These are phyloP conservation scores for Litsea cubeba DNA, from an alignment of 164 flowering plant species.

Conservation along the genomic window DNA sequence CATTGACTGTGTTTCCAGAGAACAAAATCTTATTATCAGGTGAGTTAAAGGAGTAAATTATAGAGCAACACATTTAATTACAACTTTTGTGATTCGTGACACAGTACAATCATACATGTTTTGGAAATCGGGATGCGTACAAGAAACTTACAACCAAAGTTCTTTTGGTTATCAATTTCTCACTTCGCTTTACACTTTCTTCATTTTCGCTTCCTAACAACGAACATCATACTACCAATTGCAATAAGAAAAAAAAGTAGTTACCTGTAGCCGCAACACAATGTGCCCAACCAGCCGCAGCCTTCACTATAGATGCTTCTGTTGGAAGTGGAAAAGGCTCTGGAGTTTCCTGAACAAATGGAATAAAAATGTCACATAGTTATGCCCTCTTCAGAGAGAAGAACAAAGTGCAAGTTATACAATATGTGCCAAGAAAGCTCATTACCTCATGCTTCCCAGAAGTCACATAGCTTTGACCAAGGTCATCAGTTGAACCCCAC, in stretches of 20 bases:
- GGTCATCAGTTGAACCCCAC: conserved; percentile 98
- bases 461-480: conserved; percentile 92
- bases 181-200: not conserved
- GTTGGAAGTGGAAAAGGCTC: conserved; percentile 91
- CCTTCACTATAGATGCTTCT: conserved; percentile 66
- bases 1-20: conserved; percentile 35
- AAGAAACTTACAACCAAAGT: not conserved
- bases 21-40: not conserved
- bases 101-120: not conserved
- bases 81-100: not conserved
- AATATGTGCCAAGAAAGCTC: conserved; percentile 4
- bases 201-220: not conserved
- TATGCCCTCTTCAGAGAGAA: not conserved
- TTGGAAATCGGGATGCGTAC: not conserved
- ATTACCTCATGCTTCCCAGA: conserved; percentile 96
- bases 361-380: conserved; percentile 7
- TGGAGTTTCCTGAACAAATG: conserved; percentile 68
- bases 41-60: not conserved
- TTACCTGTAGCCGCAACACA: conserved; percentile 87
- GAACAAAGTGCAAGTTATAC: not conserved
- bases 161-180: not conserved
- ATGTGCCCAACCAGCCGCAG: conserved; percentile 99
- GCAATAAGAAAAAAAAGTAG: not conserved
- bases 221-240: not conserved
- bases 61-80: not conserved